Evolutionary conservation across 331 rosid genomes (phyloP), one percentile per base, ranked within the genome.

Genomic region (Telfairia occidentalis): DNA sequence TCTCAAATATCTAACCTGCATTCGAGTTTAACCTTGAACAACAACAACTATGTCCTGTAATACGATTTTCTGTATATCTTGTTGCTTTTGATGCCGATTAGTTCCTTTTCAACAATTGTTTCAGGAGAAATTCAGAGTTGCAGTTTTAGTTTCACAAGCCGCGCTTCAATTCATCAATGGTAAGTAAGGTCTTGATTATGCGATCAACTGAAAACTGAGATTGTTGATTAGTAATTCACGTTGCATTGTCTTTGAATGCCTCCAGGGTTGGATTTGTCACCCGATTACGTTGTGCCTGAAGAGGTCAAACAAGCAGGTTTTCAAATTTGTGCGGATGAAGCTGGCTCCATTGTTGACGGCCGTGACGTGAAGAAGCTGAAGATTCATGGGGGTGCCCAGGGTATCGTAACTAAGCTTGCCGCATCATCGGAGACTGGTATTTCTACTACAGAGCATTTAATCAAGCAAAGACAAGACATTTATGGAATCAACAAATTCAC

Each of bases 91-190:
- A 37, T 10, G 48, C 19, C 13, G 0, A 18, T 23, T 67, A 77
- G 18, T 38, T 78, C n/a, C 26, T 71, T 15, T 18, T 45, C 74
- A 72, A 74, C 77, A 71, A 71, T 43, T 71, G 53, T 67, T 83
- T 82, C 80, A 92, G 97, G 99, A 95, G 86, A 95, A 95, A 85
- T 92, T 95, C 82, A 86, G 97, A 89, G 96, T 95, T 78, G 99
- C 97, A 71, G 96, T 95, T 82, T 82, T 95, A 88, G 99, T 95
- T 79, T 95, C 99, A 42, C 97, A 92, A 90, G 99, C 99, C 72
- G 99, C 99, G 10, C 99, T 95, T 71, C 97, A 95, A 82, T 95
- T 95, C 84, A 92, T 95, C 76, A 88, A 92, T 49, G 96, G 99
- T 92, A 83, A 82, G 86, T 87, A 83, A 82, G 87, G 34, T 49